These are phyloP conservation scores for Penicillium sp. DNA, from an alignment of 2,329 filamentous ascomycete genomes.

Conservation along the genomic window DNA sequence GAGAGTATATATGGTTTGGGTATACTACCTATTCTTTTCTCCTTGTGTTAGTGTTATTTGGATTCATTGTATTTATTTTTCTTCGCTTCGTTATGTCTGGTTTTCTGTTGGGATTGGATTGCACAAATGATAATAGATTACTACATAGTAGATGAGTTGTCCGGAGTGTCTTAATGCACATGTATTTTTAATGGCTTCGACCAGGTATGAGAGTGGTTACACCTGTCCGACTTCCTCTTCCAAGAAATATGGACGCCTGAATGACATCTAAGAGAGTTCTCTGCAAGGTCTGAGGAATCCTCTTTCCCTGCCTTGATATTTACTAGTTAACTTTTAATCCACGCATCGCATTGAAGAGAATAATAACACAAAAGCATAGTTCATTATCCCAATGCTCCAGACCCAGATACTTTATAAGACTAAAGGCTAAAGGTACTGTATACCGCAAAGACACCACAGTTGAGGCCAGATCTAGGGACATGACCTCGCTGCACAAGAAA, in stretches of 20 bases:
- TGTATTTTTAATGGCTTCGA: not conserved
- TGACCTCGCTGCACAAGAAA: slow-evolving; percentile 6
- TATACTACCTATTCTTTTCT: not conserved
- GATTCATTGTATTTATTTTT: not conserved
- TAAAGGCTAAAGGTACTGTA: slow-evolving; percentile 21
- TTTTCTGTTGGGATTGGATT: not conserved
- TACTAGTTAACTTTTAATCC: not conserved
- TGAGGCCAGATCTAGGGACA: slow-evolving; percentile 16
- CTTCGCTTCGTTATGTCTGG: too few species aligned
- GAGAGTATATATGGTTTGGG: not conserved
- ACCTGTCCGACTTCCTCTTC: slow-evolving; percentile 1
- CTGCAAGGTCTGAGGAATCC: not conserved
- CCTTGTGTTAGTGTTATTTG: not conserved
- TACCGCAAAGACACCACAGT: slow-evolving; percentile 19
- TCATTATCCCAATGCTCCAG: slow-evolving; percentile 16
- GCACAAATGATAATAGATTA: not conserved
- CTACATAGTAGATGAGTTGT: not conserved
- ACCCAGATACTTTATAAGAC: slow-evolving; percentile 14
- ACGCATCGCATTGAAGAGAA: not conserved
- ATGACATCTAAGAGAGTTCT: not conserved
- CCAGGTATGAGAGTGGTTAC: not conserved
- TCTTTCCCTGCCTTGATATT: not conserved
- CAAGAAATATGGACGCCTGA: not conserved
- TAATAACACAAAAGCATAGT: not conserved
- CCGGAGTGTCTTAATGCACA: not conserved